Evolutionary conservation across 768 basidiomycete species (phyloP).

Genomic region (Termitomyces titanicus): DNA sequence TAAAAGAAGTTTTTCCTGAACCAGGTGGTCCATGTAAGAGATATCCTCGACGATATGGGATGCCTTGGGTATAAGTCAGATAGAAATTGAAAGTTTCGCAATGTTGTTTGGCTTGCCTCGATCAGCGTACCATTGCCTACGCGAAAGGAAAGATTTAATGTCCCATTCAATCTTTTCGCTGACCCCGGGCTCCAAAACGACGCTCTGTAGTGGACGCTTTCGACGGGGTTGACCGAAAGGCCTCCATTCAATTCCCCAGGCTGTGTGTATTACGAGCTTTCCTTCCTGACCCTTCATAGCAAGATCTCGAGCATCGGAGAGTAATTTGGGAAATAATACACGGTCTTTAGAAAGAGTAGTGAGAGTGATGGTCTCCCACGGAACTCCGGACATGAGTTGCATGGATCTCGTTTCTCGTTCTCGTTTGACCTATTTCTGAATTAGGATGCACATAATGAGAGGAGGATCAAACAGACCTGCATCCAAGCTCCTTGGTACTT

Average conservation of each 20-base stretch:
- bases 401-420: conserved; percentile 93
- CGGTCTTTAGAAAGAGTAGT: conserved; percentile 91
- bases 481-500: conserved; percentile 92
- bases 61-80: conserved; percentile 49
- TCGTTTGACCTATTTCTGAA: conserved; percentile 69
- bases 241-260: conserved; percentile 96
- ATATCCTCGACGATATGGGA: conserved; percentile 96
- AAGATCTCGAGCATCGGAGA: conserved; percentile 86
- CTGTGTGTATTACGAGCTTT: conserved; percentile 92
- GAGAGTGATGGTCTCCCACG: conserved; percentile 96
- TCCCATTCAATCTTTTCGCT: conserved; percentile 82
- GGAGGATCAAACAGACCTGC: conserved; percentile 53
- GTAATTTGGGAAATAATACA: conserved; percentile 69
- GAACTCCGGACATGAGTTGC: conserved; percentile 85
- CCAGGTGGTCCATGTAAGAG: conserved; percentile 95
- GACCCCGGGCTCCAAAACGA: conserved; percentile 81
- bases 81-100: background rate
- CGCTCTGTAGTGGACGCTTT: conserved; percentile 83
- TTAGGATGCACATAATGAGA: conserved; percentile 3
- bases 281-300: conserved; percentile 87
- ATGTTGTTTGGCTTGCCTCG: conserved; percentile 55
- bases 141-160: conserved; percentile 72
- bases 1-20: conserved; percentile 97
- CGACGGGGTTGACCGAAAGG: conserved; percentile 91
- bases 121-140: conserved; percentile 94